Evolutionary conservation across 257 asterid genomes (phyloP).

Genomic region (Solanum sparsipilum): DNA sequence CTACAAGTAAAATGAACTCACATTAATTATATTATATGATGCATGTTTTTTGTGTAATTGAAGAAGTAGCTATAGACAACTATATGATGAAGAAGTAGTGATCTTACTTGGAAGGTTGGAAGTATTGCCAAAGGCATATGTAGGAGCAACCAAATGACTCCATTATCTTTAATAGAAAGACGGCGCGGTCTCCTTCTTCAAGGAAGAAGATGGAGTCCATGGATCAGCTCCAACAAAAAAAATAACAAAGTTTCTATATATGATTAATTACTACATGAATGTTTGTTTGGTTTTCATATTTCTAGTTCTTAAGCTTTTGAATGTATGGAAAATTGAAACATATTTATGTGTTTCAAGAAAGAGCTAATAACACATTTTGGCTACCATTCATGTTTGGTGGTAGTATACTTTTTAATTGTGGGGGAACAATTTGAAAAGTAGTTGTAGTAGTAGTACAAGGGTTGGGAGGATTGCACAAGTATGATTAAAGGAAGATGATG

Average conservation of each 20-base stretch:
- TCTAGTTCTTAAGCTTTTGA: background rate
- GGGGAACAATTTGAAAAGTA: background rate
- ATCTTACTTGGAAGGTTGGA: constrained; percentile 44
- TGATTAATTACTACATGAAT: background rate
- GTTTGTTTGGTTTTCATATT: background rate
- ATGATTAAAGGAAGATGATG: background rate
- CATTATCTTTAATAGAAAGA: constrained; percentile 37
- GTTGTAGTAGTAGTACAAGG: background rate
- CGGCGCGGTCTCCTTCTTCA: constrained; percentile 37
- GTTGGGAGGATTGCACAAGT: background rate
- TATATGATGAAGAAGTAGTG: background rate
- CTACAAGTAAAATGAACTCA: constrained; percentile 12
- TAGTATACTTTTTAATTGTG: background rate
- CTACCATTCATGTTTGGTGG: background rate
- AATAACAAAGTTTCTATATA: background rate
- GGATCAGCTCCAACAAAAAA: background rate
- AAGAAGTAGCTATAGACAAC: background rate
- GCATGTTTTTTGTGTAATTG: background rate
- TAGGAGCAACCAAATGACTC: constrained; percentile 40
- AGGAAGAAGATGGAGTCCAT: constrained; percentile 33
- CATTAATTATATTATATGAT: too few species aligned
- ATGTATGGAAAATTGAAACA: background rate
- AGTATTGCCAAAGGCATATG: constrained; percentile 62
- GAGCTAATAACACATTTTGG: background rate
- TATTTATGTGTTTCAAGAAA: background rate